These are phyloP conservation scores for Sporothrix dimorphospora DNA, from an alignment of 2,329 filamentous ascomycete genomes.

Conservation along the genomic window DNA sequence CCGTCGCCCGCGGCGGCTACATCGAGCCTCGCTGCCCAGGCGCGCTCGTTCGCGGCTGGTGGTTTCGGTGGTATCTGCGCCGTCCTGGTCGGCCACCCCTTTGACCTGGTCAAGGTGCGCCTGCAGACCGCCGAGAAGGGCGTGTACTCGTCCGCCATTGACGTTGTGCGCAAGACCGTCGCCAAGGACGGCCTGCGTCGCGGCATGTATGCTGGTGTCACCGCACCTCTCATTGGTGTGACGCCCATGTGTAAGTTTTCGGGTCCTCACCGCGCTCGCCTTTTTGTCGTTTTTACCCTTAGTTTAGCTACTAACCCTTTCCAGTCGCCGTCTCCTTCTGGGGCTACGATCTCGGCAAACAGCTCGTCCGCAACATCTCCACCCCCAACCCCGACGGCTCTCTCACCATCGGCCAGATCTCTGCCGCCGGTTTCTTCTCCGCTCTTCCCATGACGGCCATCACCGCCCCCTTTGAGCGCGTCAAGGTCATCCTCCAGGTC, in stretches of 20 bases:
- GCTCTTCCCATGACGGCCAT: constrained; percentile 97
- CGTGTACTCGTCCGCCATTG: constrained; percentile 85
- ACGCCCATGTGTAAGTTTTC: constrained; percentile 92
- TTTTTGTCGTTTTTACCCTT: neutral
- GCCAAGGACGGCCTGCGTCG: constrained; percentile 79
- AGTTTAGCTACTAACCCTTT: neutral
- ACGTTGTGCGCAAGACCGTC: constrained; percentile 87
- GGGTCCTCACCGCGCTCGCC: constrained; percentile 4
- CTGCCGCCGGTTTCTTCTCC: constrained; percentile 93
- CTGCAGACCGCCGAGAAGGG: constrained; percentile 95
- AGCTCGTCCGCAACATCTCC: constrained; percentile 72
- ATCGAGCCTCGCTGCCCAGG: constrained; percentile 48
- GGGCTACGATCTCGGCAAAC: constrained; percentile 96
- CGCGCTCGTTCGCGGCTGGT: constrained; percentile 84
- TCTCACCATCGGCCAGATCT: constrained; percentile 84
- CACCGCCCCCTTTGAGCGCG: constrained; percentile 98
- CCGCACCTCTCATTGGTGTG: constrained; percentile 89
- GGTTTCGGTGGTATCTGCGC: constrained; percentile 94
- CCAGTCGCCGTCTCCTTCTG: constrained; percentile 71
- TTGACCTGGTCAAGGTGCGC: constrained; percentile 96
- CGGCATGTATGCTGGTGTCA: constrained; percentile 95
- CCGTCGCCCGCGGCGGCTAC: constrained; percentile 41
- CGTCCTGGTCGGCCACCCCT: constrained; percentile 92
- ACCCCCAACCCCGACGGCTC: constrained; percentile 67
- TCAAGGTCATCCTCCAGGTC: constrained; percentile 97